Conservation (phyloP, 2,329 filamentous ascomycete genomes). For the Aspergillus brasiliensis region DNA sequence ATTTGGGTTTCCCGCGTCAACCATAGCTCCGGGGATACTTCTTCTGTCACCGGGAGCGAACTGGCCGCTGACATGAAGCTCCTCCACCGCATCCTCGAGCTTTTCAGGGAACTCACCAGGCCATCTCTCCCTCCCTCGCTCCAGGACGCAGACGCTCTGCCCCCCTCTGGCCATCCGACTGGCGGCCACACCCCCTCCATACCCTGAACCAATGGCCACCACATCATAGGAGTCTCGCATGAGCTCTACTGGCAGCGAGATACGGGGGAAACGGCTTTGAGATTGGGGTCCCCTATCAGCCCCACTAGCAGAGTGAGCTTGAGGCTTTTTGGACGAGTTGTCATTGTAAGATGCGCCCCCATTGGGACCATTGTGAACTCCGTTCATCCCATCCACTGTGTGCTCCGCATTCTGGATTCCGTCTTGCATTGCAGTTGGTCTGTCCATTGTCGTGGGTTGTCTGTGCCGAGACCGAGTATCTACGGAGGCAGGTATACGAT, state of each 20-base stretch:
- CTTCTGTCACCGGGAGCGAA: slow-evolving; percentile 4
- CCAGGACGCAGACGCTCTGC: slow-evolving; percentile 65
- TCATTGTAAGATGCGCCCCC: background rate
- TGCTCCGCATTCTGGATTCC: background rate
- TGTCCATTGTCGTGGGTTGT: background rate
- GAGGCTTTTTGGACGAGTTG: background rate
- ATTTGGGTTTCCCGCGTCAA: slow-evolving; percentile 2
- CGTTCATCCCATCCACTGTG: background rate
- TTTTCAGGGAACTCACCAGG: slow-evolving; percentile 31
- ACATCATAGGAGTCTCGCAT: slow-evolving; percentile 56
- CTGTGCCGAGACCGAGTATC: background rate
- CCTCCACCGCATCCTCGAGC: slow-evolving; percentile 6
- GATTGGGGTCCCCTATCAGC: background rate
- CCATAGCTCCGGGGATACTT: background rate
- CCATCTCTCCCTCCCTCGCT: slow-evolving; percentile 66
- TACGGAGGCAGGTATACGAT: background rate
- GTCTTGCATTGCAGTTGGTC: background rate
- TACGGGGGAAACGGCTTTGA: slow-evolving; percentile 1
- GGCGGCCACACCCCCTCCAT: slow-evolving; percentile 68
- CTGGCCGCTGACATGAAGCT: slow-evolving; percentile 12
- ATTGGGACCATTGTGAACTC: background rate
- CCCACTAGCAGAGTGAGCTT: background rate
- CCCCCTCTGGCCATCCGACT: slow-evolving; percentile 64
- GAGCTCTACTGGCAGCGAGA: background rate
- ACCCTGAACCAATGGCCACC: slow-evolving; percentile 69